Base-by-base conservation (phyloP, 345 rosid species). In the Lepidium aucheri region DNA sequence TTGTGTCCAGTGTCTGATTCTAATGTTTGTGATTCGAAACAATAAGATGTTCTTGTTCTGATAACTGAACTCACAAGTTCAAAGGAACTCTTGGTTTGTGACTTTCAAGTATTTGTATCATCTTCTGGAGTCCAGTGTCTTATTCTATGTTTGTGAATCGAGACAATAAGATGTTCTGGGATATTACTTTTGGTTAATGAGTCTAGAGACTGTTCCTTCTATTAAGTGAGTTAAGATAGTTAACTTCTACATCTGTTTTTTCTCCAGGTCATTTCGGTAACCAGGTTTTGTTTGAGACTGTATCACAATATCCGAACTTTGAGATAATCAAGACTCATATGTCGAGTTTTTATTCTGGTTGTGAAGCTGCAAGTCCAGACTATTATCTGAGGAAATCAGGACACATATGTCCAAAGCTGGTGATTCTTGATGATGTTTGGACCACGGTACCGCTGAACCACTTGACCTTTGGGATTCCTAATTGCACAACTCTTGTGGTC, bases 371-470 rank as follows among this genome's bases (percentile, higher is more conserved):
- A 3, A 24, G 3, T 24, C 26, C 26, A 24, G 2, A 24, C 26
- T 3, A 24, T 3, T 1, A 24, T 24, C 3, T 24, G 26, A 24
- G 2, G 26, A 24, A 24, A 2, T 24, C 26, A 24, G 26, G 26
- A 24, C 4, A 1, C 26, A 24, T 24, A 24, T 3, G 4, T 24
- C 26, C 26, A 24, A 53, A 63, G 68, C 66, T 93, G 63, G 81
- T 89, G 33, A 87, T 93, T 46, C 67, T 93, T 36, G 98, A 93
- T 67, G 98, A 93, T 78, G 97, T 93, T 45, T 89, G 98, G 97
- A 81, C 86, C 8, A 40, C 39, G 8, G 59, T 77, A n/a, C 81
- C 70, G 1, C 83, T 93, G 16, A 83, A 86, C 42, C 85, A 69
- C 70, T 79, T 93, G 26, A 24, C 26, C 20, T 69, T 60, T 13